A percentile compares a stretch with the other conserved stretches of the same genome.
phyloP scores from a whole-genome alignment of 1,284 basidiomycete species.

The Trametes polyzona region DNA sequence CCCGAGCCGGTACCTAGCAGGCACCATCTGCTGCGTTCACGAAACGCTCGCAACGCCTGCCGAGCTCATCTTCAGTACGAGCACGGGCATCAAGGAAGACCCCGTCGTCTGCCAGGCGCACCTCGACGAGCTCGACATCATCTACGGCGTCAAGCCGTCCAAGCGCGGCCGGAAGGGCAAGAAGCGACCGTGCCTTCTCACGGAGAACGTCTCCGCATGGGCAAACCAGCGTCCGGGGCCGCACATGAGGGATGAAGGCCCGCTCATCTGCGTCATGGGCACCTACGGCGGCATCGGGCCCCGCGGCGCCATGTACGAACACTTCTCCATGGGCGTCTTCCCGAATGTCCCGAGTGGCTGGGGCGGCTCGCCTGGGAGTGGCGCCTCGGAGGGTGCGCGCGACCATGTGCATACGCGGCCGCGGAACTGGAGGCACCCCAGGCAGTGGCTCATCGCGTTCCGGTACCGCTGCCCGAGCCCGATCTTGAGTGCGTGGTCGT shows the following conservation, averaged over 20 bases:
- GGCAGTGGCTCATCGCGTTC: not conserved
- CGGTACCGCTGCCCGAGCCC: not conserved
- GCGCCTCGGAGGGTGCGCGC: too few relatives aligned
- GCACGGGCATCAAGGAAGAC: not conserved
- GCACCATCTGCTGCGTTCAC: not conserved
- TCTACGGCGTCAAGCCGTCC: not conserved
- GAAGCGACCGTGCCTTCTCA: not conserved
- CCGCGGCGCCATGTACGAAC: not conserved
- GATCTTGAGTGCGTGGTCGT: not conserved
- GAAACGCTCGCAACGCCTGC: not conserved
- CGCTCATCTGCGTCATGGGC: conserved; percentile 1
- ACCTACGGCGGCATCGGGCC: not conserved
- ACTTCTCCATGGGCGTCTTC: not conserved
- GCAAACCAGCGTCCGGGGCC: not conserved
- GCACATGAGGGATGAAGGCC: not conserved
- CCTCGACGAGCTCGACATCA: not conserved
- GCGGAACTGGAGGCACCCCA: not conserved
- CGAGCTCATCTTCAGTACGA: not conserved
- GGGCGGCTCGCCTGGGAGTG: not conserved
- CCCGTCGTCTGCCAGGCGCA: not conserved
- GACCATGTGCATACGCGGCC: not conserved
- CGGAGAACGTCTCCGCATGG: not conserved
- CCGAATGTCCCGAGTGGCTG: not conserved
- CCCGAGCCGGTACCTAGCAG: too few relatives aligned
- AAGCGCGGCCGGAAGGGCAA: not conserved